Percentiles rank a stretch among this genome's conserved stretches.
phyloP scores from a whole-genome alignment of 192 early-diverging fungal genomes.

The Coemansia sp. region DNA sequence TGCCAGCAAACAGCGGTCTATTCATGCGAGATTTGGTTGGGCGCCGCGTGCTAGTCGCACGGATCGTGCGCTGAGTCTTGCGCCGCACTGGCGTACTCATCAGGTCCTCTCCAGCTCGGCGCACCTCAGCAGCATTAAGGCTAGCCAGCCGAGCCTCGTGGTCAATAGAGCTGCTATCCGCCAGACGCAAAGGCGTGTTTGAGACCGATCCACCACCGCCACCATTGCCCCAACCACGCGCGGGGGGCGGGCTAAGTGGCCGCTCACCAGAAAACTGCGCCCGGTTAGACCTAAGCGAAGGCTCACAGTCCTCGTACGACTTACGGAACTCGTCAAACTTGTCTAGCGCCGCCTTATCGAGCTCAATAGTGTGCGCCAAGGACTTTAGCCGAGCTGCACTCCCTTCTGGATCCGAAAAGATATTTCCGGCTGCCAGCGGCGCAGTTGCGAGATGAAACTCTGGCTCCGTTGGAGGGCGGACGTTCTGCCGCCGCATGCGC shows the following conservation, averaged over 20 bases:
- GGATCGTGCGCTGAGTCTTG: constrained; percentile 25
- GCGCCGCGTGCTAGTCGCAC: constrained; percentile 38
- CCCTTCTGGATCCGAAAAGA: constrained; percentile 26
- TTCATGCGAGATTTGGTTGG: constrained; percentile 25
- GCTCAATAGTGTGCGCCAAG: constrained; percentile 12
- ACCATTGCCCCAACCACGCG: constrained; percentile 21
- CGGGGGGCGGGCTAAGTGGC: constrained; percentile 45
- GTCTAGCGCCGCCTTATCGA: constrained; percentile 36
- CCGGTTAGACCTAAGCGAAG: constrained; percentile 38
- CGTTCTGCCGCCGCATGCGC: constrained; percentile 19
- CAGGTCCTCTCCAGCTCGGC: constrained; percentile 44
- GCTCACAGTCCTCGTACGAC: constrained; percentile 48
- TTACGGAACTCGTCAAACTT: constrained; percentile 49
- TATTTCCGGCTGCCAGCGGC: constrained; percentile 1
- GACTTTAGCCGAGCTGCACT: constrained; percentile 18
- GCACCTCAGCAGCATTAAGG: constrained; percentile 33
- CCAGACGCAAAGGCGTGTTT: constrained; percentile 29
- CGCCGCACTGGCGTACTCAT: constrained; percentile 46
- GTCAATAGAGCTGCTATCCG: constrained; percentile 15
- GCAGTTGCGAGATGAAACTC: constrained; percentile 5
- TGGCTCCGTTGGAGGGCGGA: background rate
- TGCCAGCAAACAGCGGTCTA: constrained; percentile 17
- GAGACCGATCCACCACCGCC: constrained; percentile 15
- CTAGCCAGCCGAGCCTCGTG: constrained; percentile 24
- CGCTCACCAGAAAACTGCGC: constrained; percentile 47